A percentile compares a stretch with the other conserved stretches of the same genome.
phyloP scores from a whole-genome alignment of 768 basidiomycete genomes.

The Chalciporus sphaerocephalus region DNA sequence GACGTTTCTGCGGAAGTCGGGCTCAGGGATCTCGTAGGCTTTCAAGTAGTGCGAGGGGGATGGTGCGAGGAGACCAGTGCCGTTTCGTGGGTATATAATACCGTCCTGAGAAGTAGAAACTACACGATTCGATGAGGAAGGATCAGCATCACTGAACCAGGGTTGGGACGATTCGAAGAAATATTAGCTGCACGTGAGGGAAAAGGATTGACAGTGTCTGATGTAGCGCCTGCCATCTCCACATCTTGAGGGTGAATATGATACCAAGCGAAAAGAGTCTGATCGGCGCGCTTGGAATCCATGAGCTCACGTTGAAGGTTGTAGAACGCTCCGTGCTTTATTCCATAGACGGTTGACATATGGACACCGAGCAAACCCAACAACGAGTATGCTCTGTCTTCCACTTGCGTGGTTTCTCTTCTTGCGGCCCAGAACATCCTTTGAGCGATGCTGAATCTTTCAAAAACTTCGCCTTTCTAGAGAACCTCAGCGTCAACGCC shows the following conservation, averaged over 20 bases:
- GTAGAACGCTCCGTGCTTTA: constrained; percentile 22
- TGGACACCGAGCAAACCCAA: constrained; percentile 23
- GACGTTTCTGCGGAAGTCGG: constrained; percentile 18
- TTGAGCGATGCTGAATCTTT: constrained; percentile 18
- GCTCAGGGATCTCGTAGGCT: constrained; percentile 21
- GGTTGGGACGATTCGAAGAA: background rate
- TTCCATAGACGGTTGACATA: constrained; percentile 25
- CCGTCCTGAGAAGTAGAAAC: background rate
- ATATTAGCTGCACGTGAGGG: background rate
- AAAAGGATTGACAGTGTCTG: background rate
- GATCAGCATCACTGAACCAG: background rate
- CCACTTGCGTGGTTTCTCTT: constrained; percentile 21
- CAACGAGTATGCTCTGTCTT: constrained; percentile 31
- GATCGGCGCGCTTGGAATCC: constrained; percentile 14
- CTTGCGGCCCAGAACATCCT: constrained; percentile 27
- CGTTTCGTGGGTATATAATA: background rate
- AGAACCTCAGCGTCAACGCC: constrained; percentile 19
- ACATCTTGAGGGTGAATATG: constrained; percentile 9
- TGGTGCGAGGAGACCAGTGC: constrained; percentile 22
- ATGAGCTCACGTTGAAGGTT: constrained; percentile 24
- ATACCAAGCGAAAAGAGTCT: constrained; percentile 28
- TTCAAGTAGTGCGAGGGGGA: constrained; percentile 21
- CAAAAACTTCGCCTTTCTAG: constrained; percentile 2
- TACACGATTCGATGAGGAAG: background rate
- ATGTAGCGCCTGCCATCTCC: constrained; percentile 6